Evolutionary conservation across 257 asterid genomes (phyloP), one percentile per base, ranked within the genome.

Genomic region (Scutellaria minor): DNA sequence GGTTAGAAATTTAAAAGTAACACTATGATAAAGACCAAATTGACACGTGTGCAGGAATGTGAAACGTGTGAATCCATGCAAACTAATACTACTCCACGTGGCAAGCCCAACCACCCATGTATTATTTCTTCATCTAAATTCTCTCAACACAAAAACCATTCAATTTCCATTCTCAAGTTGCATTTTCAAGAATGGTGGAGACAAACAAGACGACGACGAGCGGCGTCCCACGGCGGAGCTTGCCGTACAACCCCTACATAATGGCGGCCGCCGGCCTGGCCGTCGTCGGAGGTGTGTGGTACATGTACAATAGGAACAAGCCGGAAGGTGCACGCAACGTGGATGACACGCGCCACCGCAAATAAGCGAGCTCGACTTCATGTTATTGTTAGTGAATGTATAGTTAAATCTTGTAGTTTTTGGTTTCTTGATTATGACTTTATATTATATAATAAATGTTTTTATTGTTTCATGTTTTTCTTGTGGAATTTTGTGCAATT

Each of bases 141-240:
- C 37, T 12, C 37, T 6, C 52, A 47, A 13, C 48, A 60, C 48
- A 37, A 60, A 10, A n/a, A 7, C 37, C 10, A 15, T 14, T 15
- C 58, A 14, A 14, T 14, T 31, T 31, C 37, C 5, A 31, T 31
- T 31, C 37, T 5, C 5, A 2, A 31, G 37, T 31, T 31, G 37
- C 37, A 27, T 3, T 0, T n/a, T 57, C 62, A 39, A 58, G 35
- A 79, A 83, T 80, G 67, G 73, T 64, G 4, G 77, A 77, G 11
- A 75, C 87, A 3, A 82, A 84, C 69, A 86, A 80, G 78, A 84
- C 89, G 87, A 83, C 89, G 31, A 81, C 83, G 9, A 86, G 85
- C 4, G 59, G 79, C 55, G 69, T 65, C 60, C 79, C 70, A 24
- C 76, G 83, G 31, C 78, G 85, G 51, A 72, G 57, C 24, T 15